A percentile compares a stretch with the other conserved stretches of the same genome.
Evolutionary conservation across 306 rosid species (phyloP).

Genomic region (Lablab purpureus): DNA sequence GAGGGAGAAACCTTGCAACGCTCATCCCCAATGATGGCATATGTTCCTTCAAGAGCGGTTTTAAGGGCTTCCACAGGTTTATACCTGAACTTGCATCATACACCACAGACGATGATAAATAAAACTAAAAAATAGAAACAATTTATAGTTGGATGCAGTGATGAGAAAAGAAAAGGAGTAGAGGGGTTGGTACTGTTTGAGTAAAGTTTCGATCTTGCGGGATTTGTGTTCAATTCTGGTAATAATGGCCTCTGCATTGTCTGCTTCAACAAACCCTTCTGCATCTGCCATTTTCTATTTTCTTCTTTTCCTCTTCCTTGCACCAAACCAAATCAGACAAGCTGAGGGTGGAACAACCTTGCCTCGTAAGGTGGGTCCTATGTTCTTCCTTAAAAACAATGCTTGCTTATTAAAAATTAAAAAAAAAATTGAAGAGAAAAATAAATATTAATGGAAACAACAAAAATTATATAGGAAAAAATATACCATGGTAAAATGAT

Average conservation of each 20-base stretch:
- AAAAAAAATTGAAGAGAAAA: background rate
- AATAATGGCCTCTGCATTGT: conserved; percentile 92
- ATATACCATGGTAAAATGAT: too few relatives aligned
- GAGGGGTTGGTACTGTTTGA: conserved; percentile 67
- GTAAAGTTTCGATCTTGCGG: conserved; percentile 92
- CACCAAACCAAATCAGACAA: conserved; percentile 30
- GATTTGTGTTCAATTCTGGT: conserved; percentile 94
- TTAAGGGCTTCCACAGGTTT: conserved; percentile 90
- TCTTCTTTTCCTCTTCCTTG: conserved; percentile 4
- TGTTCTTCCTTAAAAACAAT: background rate
- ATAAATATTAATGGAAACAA: too few relatives aligned
- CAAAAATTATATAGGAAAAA: too few relatives aligned
- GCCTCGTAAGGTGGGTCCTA: conserved; percentile 1
- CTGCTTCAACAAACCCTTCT: conserved; percentile 74
- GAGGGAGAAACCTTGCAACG: conserved; percentile 81
- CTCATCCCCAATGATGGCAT: conserved; percentile 84
- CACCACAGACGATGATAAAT: too few relatives aligned
- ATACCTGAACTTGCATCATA: conserved; percentile 56
- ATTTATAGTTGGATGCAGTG: too few relatives aligned
- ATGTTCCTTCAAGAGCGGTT: conserved; percentile 98
- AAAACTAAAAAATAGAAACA: too few relatives aligned
- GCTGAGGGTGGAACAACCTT: background rate
- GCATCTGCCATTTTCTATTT: conserved; percentile 62
- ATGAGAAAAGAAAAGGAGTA: too few relatives aligned
- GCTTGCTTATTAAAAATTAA: background rate